A percentile compares a stretch with the other conserved stretches of the same genome.
Conservation (phyloP, 129 eudicot genomes). For the Flaveria bidentis region DNA sequence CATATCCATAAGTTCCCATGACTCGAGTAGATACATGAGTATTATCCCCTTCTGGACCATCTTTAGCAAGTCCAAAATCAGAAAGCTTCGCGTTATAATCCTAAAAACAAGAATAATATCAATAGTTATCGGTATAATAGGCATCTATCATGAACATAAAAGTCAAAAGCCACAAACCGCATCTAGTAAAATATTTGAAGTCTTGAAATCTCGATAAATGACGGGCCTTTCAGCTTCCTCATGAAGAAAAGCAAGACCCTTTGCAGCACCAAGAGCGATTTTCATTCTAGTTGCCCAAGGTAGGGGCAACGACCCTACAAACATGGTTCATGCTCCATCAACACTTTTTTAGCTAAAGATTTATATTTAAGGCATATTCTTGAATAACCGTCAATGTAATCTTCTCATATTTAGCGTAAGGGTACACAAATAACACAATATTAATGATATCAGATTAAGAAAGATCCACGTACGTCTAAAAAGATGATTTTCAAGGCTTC, state of each 20-base stretch:
- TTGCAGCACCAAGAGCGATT: conserved; percentile 84
- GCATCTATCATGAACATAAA: not conserved
- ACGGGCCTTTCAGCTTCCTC: conserved; percentile 91
- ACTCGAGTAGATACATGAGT: conserved; percentile 90
- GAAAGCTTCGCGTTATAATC: conserved; percentile 92
- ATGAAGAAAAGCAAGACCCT: conserved; percentile 94
- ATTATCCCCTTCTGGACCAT: conserved; percentile 92
- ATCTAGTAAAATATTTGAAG: conserved; percentile 78
- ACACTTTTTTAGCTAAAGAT: not conserved
- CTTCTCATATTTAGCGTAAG: not conserved
- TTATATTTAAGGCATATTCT: not conserved
- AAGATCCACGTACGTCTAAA: conserved; percentile 66
- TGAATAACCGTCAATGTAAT: not conserved
- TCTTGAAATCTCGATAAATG: conserved; percentile 88
- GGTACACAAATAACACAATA: not conserved
- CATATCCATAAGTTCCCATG: conserved; percentile 93
- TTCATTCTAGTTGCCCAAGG: conserved; percentile 86
- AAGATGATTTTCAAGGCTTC: conserved; percentile 96
- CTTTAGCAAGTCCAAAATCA: conserved; percentile 98
- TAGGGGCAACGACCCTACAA: conserved; percentile 76
- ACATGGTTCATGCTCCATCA: conserved; percentile 9
- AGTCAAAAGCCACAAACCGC: conserved; percentile 45
- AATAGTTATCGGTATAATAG: not conserved
- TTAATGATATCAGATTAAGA: not conserved
- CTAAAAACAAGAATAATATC: conserved; percentile 35